A percentile compares a stretch with the other conserved stretches of the same genome.
Evolutionary conservation across 2,329 filamentous ascomycete species (phyloP).

Genomic region (Venturia asperata): DNA sequence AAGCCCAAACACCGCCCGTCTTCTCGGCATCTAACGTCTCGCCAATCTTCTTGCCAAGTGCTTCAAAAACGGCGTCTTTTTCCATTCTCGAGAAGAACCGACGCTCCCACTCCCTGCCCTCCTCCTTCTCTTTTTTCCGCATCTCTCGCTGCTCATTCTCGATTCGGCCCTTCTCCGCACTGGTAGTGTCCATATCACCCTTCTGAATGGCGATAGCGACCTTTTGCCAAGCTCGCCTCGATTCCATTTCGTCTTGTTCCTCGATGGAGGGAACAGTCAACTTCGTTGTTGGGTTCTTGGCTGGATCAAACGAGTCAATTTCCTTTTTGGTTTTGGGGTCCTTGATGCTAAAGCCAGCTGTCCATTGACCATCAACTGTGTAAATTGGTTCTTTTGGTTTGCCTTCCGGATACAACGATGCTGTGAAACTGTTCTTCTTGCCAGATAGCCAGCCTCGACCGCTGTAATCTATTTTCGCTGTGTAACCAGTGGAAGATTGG

Average conservation of each 20-base stretch:
- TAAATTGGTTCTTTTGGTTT: conserved; percentile 69
- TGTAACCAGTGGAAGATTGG: conserved; percentile 76
- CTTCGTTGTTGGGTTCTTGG: conserved; percentile 50
- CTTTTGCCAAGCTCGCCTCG: conserved; percentile 77
- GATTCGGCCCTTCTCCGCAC: conserved; percentile 75
- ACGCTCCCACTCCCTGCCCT: conserved; percentile 70
- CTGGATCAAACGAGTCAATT: conserved; percentile 42
- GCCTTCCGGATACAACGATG: conserved; percentile 60
- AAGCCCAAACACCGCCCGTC: conserved; percentile 65
- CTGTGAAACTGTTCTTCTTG: conserved; percentile 87
- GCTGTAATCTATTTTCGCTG: conserved; percentile 84
- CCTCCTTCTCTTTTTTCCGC: conserved; percentile 66
- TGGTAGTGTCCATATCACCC: conserved; percentile 77
- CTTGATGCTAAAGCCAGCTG: conserved; percentile 70
- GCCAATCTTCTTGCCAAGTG: conserved; percentile 39
- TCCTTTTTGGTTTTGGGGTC: conserved; percentile 48
- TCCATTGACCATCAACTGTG: conserved; percentile 88
- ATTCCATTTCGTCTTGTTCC: conserved; percentile 79
- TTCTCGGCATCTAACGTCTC: conserved; percentile 51
- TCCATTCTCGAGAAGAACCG: conserved; percentile 62
- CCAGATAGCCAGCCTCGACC: conserved; percentile 92
- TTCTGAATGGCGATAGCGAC: conserved; percentile 73
- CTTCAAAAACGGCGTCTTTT: conserved; percentile 39
- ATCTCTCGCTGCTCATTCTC: conserved; percentile 79
- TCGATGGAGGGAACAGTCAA: conserved; percentile 66